Base-by-base conservation (phyloP, 164 flowering plant genomes). In the Houttuynia cordata region DNA sequence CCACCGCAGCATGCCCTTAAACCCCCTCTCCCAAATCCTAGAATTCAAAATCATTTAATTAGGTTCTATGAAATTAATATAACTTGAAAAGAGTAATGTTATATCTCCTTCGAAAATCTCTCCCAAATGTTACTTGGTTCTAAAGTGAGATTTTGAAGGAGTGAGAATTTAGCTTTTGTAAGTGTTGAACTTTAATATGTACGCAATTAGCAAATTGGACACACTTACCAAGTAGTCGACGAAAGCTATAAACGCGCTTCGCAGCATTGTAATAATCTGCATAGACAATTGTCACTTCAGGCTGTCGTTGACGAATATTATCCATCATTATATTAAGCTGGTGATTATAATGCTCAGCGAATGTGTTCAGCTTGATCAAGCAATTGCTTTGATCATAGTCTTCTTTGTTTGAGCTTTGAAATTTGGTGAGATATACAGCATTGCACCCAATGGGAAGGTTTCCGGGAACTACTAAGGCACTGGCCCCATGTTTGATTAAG, bases 211-310 rank as follows among this genome's bases (percentile, higher is more conserved):
- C 15, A 10, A 12, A 30, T 17, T 7, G 21, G 6, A 45, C 49
- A 12, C 12, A 45, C 59, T 7, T 42, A 78, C 84, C 81, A 42
- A 58, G 71, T 59, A 37, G 13, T 8, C 9, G 1, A 1, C 80
- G 81, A 39, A 62, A 59, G 0, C 8, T 50, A 42, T 51, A 68
- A 0, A 78, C 34, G 6, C 34, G 58, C 78, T 76, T 65, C 3
- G 76, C 70, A 23, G 76, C 74, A 62, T 73, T 73, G 73, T 78
- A 78, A 54, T 78, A 74, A 64, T 80, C 84, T 4, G 74, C 80
- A 58, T 75, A 80, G 59, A 76, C 69, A 51, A 78, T 76, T 52
- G 19, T 62, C 13, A 54, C 64, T 30, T 73, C 66, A 40, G 80
- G 80, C 42, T 76, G 57, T 0, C 51, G 59, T 22, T 49, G 10